phyloP scores from a whole-genome alignment of 2,329 filamentous ascomycete genomes.

The Aspergillus texensis region DNA sequence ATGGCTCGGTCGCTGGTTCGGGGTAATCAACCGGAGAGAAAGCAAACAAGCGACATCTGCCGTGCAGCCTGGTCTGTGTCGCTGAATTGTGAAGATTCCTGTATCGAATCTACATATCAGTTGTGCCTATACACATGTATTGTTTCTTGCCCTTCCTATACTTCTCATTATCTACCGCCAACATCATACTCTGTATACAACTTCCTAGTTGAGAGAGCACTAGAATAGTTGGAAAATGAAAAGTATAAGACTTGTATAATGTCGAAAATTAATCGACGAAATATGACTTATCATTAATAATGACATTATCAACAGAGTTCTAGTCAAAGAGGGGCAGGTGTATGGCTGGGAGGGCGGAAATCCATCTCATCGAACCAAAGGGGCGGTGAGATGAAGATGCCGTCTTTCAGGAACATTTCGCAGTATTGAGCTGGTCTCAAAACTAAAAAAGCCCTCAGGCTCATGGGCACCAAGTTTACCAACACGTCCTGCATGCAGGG shows the following conservation, averaged over 20 bases:
- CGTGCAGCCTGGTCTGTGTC: constrained; percentile 2
- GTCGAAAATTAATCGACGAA: background rate
- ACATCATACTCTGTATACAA: background rate
- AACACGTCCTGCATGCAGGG: constrained; percentile 6
- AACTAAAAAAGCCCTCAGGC: background rate
- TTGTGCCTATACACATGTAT: background rate
- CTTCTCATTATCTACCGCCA: background rate
- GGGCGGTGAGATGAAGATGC: constrained; percentile 1
- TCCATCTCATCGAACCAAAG: background rate
- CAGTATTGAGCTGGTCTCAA: background rate
- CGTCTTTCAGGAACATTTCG: background rate
- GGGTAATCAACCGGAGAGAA: constrained; percentile 1
- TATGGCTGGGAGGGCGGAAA: background rate
- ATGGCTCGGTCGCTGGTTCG: background rate
- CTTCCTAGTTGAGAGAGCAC: background rate
- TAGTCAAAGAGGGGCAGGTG: background rate
- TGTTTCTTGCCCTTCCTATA: background rate
- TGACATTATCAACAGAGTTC: background rate
- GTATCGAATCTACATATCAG: background rate
- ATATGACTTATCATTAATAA: constrained; percentile 5
- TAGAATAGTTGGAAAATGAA: background rate
- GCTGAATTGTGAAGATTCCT: background rate
- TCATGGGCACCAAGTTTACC: constrained; percentile 5
- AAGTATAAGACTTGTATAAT: background rate
- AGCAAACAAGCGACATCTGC: constrained; percentile 11